Base-by-base conservation (phyloP, 2,329 filamentous ascomycete species). In the Diaporthe vaccinii region DNA sequence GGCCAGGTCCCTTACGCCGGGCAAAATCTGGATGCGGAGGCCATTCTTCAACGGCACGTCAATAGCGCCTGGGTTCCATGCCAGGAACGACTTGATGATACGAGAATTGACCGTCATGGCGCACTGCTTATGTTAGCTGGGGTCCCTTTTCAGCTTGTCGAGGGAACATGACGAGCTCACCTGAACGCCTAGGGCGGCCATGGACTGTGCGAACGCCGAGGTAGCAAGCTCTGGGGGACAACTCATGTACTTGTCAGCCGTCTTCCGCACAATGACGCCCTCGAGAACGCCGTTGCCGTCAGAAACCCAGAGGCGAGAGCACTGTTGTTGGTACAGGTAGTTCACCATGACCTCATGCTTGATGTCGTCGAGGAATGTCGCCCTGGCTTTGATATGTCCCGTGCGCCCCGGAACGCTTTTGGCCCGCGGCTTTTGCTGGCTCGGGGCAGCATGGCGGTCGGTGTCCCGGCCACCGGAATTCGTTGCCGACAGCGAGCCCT, bases 341-440 rank as follows among this genome's bases (percentile, higher is more conserved):
- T 94, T 95, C 76, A 94, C 93, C 93, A 95, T 95, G 76, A 95
- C 92, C 83, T 95, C 93, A 80, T 95, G 92, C 83, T 93, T 94
- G 83, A 95, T 93, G 77, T 94, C 93, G 76, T 94, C 92, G 15
- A 93, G 83, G 76, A 93, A 88, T 74, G 88, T 84, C 53, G 89
- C 90, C 80, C 88, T 91, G 65, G 83, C 83, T 46, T 69, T 72
- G 2, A 88, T 89, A 39, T 82, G 82, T 22, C 83, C 82, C 6
- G 57, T 25, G n/a, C 44, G 41, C n/a, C 82, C 87, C 0, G 88
- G 88, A 44, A 89, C 81, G 0, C 90, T 92, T 78, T 86, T 86
- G 68, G 88, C 87, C 25, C 89, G 87, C 20, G 88, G 89, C 78
- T 83, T 85, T 77, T 86, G 57, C 9, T n/a, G 28, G 55, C 44